Base-by-base conservation (phyloP, 2,329 filamentous ascomycete species). In the Acrocalymma vagum region DNA sequence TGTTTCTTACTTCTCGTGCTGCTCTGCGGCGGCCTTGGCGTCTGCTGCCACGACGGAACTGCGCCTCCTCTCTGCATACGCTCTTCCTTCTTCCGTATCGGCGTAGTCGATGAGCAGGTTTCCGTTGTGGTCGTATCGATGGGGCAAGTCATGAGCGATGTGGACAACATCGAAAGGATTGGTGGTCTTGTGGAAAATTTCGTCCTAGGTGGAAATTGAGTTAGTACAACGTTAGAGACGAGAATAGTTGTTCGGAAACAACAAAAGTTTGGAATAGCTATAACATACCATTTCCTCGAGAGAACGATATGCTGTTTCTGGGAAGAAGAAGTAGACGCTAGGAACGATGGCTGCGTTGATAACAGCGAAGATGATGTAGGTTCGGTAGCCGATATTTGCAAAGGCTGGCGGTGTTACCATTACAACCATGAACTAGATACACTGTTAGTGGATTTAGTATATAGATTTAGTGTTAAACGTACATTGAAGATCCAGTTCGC, bases 401-500 rank as follows among this genome's bases (percentile, higher is more conserved):
- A 86, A 82, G 5, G 82, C 80, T 6, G 81, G 76, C 0, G 83
- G 83, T 0, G 82, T 84, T 34, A 86, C 80, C 78, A 85, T 84
- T 33, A 87, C 84, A 16, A 87, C 81, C 59, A 85, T 72, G 65
- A 86, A 86, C 65, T 84, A 58, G 28, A 62, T 58, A 9, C 45
- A 45, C 57, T 53, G 55, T 37, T 61, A 52, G 17, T 37, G 22
- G 11, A 22, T 4, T 24, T 24, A 7, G 22, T 9, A 29, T 13
- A 18, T 83, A 70, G 42, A 23, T 20, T 11, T 39, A 22, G 27
- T 40, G 22, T 8, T 26, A n/a, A 6, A 83, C 81, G 46, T 24
- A 52, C 40, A 20, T 53, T 54, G 48, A 55, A 93, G 52, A 93
- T 81, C 89, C 89, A 95, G 82, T 94, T 93, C 65, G 87, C 91